These are phyloP conservation scores for Exophiala mesophila DNA, from an alignment of 2,329 filamentous ascomycete species.

Conservation along the genomic window DNA sequence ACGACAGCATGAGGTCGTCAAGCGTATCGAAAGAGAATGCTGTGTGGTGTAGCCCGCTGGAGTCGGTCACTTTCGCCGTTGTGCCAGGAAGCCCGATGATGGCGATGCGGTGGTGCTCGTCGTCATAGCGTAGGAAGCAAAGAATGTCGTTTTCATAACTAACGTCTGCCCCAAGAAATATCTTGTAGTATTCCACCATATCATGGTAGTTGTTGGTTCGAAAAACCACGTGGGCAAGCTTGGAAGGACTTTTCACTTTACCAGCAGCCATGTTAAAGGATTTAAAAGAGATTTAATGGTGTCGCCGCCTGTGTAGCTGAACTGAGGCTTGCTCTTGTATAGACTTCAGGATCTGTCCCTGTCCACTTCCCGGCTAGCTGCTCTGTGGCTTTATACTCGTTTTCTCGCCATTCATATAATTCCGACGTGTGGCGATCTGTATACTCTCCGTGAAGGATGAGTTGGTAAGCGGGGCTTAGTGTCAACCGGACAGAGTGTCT, in stretches of 20 bases:
- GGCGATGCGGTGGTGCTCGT: slow-evolving; percentile 39
- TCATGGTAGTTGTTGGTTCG: slow-evolving; percentile 2
- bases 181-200: slow-evolving; percentile 2
- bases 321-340: too few species aligned
- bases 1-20: slow-evolving; percentile 34
- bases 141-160: neutral
- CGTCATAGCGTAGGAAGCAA: slow-evolving; percentile 5
- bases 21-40: slow-evolving; percentile 39
- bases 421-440: too few species aligned
- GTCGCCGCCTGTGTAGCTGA: too few species aligned
- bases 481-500: too few species aligned
- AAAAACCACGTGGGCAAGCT: slow-evolving; percentile 11
- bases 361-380: too few species aligned
- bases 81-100: slow-evolving; percentile 30
- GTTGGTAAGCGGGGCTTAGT: too few species aligned
- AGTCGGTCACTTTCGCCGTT: slow-evolving; percentile 21
- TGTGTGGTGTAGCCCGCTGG: slow-evolving; percentile 39
- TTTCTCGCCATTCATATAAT: too few species aligned
- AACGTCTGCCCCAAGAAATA: slow-evolving; percentile 1
- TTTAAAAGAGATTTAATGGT: too few species aligned
- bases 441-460: too few species aligned
- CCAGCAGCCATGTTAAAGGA: neutral
- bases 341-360: too few species aligned
- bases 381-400: too few species aligned
- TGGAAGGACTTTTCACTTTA: neutral